phyloP scores from a whole-genome alignment of 192 early-diverging fungal genomes.

The Oehlia diaphana region DNA sequence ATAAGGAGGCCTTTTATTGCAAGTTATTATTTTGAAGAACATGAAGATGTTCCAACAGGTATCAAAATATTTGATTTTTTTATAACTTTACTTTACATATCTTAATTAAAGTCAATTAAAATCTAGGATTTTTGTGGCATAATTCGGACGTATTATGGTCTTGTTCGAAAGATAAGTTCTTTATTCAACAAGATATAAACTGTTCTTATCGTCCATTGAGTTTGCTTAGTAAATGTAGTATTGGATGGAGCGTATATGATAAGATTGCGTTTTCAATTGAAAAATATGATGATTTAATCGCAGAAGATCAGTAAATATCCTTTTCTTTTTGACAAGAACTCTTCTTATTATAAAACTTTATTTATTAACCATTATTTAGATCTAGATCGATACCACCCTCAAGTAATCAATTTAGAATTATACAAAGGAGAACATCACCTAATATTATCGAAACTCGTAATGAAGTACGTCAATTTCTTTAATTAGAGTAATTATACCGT shows the following conservation, averaged over 20 bases:
- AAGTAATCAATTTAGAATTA: background rate
- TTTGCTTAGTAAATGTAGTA: constrained; percentile 52
- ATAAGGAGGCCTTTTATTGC: constrained; percentile 67
- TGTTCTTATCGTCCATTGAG: constrained; percentile 48
- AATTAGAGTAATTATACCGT: background rate
- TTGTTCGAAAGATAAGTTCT: constrained; percentile 76
- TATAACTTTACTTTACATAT: background rate
- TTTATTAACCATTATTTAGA: background rate
- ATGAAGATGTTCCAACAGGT: constrained; percentile 72
- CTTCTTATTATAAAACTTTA: too few relatives aligned
- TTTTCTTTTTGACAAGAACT: too few relatives aligned
- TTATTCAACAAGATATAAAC: constrained; percentile 60
- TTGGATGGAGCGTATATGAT: constrained; percentile 67
- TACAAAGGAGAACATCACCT: background rate
- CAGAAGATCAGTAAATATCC: constrained; percentile 8
- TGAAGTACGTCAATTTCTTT: background rate
- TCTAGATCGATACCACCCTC: background rate
- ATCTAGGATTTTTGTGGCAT: constrained; percentile 65
- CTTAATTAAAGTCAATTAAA: background rate
- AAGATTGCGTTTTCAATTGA: constrained; percentile 64
- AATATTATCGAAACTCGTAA: background rate
- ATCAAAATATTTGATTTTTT: background rate
- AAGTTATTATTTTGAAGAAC: constrained; percentile 64
- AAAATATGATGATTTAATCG: constrained; percentile 20
- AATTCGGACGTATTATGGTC: constrained; percentile 63